Evolutionary conservation across 139 green algal genomes (phyloP).

Genomic region (Chlamydomonas schloesseri): DNA sequence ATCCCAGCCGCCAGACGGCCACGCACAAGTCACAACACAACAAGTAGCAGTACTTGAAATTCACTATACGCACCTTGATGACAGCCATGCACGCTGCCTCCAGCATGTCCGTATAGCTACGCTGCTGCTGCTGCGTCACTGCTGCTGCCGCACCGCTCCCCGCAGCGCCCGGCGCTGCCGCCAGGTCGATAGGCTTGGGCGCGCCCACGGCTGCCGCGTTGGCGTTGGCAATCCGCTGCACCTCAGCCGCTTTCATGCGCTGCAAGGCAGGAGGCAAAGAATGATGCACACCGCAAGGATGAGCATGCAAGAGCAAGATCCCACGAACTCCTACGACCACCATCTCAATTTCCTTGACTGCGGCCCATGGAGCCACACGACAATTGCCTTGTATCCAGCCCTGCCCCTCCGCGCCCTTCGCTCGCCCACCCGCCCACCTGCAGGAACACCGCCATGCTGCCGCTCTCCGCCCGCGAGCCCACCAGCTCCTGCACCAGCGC

Average conservation of each 20-base stretch:
- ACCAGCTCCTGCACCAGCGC: conserved; percentile 3
- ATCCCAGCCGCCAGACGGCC: too few relatives aligned
- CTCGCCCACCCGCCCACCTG: not conserved
- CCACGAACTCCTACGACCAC: too few relatives aligned
- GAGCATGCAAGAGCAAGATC: too few relatives aligned
- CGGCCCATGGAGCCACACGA: too few relatives aligned
- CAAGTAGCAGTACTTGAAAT: too few relatives aligned
- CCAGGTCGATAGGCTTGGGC: not conserved
- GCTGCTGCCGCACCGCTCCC: too few relatives aligned
- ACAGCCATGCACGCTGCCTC: conserved; percentile 50
- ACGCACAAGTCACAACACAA: too few relatives aligned
- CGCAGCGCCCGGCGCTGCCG: not conserved
- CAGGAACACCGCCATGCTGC: conserved; percentile 23
- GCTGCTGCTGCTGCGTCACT: not conserved
- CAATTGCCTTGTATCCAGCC: too few relatives aligned
- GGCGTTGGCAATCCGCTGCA: not conserved
- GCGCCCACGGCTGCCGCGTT: not conserved
- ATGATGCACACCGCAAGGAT: too few relatives aligned
- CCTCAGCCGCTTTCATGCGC: conserved; percentile 12
- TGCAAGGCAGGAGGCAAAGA: too few relatives aligned
- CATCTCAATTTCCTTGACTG: too few relatives aligned
- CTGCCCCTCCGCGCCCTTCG: not conserved
- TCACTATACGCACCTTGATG: conserved; percentile 29
- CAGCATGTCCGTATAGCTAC: conserved; percentile 49
- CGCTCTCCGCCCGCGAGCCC: not conserved